A percentile compares a stretch with the other conserved stretches of the same genome.
These are phyloP conservation scores for Protomyces macrosporus DNA, from an alignment of 1,139 yeast genomes.

Conservation along the genomic window DNA sequence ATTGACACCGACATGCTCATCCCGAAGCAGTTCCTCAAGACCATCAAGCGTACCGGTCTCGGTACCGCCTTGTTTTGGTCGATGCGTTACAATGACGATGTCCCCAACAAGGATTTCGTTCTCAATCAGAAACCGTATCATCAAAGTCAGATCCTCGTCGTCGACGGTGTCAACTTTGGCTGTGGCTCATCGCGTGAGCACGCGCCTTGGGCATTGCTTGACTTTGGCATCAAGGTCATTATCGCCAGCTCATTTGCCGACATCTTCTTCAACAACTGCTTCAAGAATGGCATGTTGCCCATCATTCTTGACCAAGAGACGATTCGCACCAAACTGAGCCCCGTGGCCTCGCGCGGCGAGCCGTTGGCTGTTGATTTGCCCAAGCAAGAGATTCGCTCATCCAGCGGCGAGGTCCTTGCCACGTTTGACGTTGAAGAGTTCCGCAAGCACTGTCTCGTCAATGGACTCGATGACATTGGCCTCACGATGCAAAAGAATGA, in stretches of 20 bases:
- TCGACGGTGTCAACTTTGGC: conserved; percentile 95
- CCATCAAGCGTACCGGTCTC: conserved; percentile 94
- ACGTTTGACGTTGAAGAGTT: conserved; percentile 82
- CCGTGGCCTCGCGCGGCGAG: conserved; percentile 72
- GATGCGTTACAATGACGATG: conserved; percentile 59
- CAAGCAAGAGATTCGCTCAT: conserved; percentile 70
- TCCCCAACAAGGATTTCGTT: conserved; percentile 70
- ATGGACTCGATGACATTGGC: conserved; percentile 96
- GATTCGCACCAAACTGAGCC: conserved; percentile 47
- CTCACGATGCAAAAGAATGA: conserved; percentile 86
- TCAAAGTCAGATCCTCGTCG: conserved; percentile 73
- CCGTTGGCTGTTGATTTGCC: conserved; percentile 76
- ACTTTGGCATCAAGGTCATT: conserved; percentile 90
- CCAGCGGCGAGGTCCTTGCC: conserved; percentile 63
- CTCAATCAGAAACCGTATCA: conserved; percentile 80
- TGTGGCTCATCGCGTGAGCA: conserved; percentile 99
- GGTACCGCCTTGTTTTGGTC: conserved; percentile 85
- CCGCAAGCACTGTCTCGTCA: conserved; percentile 88
- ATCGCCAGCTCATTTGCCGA: conserved; percentile 98
- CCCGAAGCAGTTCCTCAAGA: conserved; percentile 95
- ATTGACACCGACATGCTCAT: conserved; percentile 97
- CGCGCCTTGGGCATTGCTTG: conserved; percentile 98
- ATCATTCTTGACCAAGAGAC: conserved; percentile 75
- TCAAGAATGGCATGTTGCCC: conserved; percentile 90
- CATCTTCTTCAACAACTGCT: conserved; percentile 92